Conservation (phyloP, 305 asterid genomes). For the Fraxinus sp. region DNA sequence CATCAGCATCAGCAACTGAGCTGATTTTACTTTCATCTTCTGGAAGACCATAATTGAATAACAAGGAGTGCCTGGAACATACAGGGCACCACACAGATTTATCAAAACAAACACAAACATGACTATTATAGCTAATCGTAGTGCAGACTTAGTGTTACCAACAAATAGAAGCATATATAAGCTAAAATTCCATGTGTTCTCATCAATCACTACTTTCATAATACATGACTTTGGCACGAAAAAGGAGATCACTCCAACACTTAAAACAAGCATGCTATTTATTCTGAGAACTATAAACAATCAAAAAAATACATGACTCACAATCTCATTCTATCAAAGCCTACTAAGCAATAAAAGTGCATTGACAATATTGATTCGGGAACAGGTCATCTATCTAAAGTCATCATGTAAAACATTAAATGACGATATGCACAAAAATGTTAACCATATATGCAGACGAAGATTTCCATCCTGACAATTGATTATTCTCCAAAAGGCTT, state of each 20-base stretch:
- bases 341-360: neutral
- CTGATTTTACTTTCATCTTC: conserved; percentile 48
- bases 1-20: conserved; percentile 46
- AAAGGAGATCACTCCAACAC: neutral
- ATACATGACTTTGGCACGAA: neutral
- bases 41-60: conserved; percentile 66
- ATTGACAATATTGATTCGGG: neutral
- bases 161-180: neutral
- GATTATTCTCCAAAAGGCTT: neutral
- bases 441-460: neutral
- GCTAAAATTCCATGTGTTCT: neutral
- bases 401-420: neutral
- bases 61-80: conserved; percentile 73
- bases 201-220: neutral
- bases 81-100: neutral
- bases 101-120: conserved; percentile 4
- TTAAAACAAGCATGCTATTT: neutral
- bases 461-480: neutral
- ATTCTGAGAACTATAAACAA: neutral
- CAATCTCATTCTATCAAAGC: neutral
- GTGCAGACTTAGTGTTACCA: neutral
- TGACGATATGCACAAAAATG: neutral
- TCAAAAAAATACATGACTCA: neutral
- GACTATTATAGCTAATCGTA: neutral
- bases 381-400: neutral